Conservation (phyloP, 768 basidiomycete species). For the Suillus occidentalis region DNA sequence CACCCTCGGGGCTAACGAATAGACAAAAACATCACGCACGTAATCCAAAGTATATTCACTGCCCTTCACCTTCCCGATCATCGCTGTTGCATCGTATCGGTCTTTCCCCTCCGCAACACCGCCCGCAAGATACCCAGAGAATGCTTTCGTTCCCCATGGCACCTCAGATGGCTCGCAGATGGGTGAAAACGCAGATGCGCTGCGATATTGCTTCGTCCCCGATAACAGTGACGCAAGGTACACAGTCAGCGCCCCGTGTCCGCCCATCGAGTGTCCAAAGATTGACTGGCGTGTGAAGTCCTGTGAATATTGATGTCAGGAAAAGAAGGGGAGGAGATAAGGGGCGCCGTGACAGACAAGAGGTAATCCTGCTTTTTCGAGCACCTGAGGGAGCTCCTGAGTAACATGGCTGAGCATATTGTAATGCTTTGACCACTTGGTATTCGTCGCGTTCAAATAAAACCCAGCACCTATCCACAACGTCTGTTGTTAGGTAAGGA, state of each 20-base stretch:
- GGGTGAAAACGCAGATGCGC: constrained; percentile 87
- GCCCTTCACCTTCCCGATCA: constrained; percentile 66
- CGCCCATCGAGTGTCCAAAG: constrained; percentile 97
- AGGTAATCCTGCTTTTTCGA: constrained; percentile 72
- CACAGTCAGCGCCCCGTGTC: constrained; percentile 90
- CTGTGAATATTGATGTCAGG: constrained; percentile 38
- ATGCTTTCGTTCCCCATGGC: constrained; percentile 93
- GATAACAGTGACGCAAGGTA: constrained; percentile 69
- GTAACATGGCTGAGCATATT: constrained; percentile 89
- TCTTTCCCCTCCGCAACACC: constrained; percentile 73
- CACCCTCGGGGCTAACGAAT: neutral
- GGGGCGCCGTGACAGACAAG: constrained; percentile 51
- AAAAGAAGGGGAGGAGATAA: neutral
- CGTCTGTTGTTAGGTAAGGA: neutral
- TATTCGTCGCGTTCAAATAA: constrained; percentile 88
- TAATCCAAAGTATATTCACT: constrained; percentile 86
- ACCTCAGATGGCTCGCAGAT: constrained; percentile 83
- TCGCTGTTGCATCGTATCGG: constrained; percentile 81
- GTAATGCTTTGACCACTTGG: constrained; percentile 71
- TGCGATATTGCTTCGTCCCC: constrained; percentile 68
- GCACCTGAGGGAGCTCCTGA: constrained; percentile 77
- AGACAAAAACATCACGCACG: constrained; percentile 40
- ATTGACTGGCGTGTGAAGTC: constrained; percentile 84
- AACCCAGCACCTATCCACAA: constrained; percentile 72
- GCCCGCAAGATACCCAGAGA: constrained; percentile 77